Evolutionary conservation across 2,329 filamentous ascomycete genomes (phyloP), one percentile per base, ranked within the genome.

Genomic region (Fusarium equiseti): DNA sequence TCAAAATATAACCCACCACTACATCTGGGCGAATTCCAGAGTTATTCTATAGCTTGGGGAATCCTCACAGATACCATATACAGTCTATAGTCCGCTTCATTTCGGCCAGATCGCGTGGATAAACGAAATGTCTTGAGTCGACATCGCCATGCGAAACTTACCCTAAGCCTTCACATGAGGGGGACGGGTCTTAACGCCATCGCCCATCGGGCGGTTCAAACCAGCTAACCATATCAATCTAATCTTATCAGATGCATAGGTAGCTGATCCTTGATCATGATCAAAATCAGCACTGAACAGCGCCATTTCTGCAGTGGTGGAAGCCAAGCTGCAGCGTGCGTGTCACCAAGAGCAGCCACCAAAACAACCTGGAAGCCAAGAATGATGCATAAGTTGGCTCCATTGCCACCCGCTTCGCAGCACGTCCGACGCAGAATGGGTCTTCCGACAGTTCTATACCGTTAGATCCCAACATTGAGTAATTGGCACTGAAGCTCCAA

Each of bases 231-330:
- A 32, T 42, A 45, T 66, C 35, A 35, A 62, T 66, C 55, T 66
- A 45, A 66, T 66, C 63, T 67, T 55, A 67, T 67, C 62, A 45
- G 63, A 66, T 66, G n/a, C 13, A 27, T 12, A 0, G 20, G 20
- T 20, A 40, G 10, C 26, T 26, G 26, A 26, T 26, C 26, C 26
- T 9, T 26, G 9, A 8, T 26, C 7, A 26, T 26, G 26, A 26
- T 26, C 26, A 8, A 35, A 35, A 35, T 16, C 16, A 35, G 32
- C 32, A 26, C 8, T 26, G 8, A 42, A 3, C 3, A 38, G 11
- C 20, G n/a, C 4, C 7, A 50, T 24, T 45, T 44, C 27, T 20
- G 24, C 13, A 3, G 8, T 8, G 20, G 32, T 54, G 20, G 22
- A 31, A 29, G 6, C 32, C n/a, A 35, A 32, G 6, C 5, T 45